phyloP scores from a whole-genome alignment of 148 eudicot species.

The Hydrangea macrophylla region DNA sequence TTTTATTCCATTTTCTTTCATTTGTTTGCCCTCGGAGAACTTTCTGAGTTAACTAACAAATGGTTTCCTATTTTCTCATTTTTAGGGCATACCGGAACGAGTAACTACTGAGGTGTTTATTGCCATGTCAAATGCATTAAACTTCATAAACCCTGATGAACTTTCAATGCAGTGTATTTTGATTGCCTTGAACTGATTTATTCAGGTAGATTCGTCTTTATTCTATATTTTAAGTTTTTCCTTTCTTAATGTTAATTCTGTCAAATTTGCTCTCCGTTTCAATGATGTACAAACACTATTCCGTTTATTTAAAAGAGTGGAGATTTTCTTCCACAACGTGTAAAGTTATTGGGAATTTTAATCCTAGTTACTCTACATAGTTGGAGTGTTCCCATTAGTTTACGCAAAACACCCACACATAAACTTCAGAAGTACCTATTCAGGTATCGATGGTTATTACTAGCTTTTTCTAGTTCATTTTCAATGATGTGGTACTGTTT shows the following conservation, averaged over 20 bases:
- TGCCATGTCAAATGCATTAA: constrained; percentile 99
- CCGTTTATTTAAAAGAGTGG: background rate
- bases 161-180: constrained; percentile 98
- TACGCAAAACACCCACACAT: too few species aligned
- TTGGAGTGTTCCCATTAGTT: too few species aligned
- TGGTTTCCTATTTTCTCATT: background rate
- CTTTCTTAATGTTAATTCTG: background rate
- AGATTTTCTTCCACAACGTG: background rate
- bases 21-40: too few species aligned
- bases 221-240: background rate
- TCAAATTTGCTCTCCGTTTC: background rate
- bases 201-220: constrained; percentile 52
- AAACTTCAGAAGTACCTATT: too few species aligned
- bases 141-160: constrained; percentile 97
- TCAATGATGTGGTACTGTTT: background rate
- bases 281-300: background rate
- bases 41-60: background rate
- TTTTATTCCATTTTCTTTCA: background rate
- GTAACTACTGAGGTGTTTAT: constrained; percentile 96
- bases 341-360: background rate
- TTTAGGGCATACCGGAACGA: constrained; percentile 92
- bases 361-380: background rate
- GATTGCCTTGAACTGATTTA: constrained; percentile 94
- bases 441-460: too few species aligned
- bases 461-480: too few species aligned